Base-by-base conservation (phyloP, 306 rosid genomes). In the Styphnolobium japonicum region DNA sequence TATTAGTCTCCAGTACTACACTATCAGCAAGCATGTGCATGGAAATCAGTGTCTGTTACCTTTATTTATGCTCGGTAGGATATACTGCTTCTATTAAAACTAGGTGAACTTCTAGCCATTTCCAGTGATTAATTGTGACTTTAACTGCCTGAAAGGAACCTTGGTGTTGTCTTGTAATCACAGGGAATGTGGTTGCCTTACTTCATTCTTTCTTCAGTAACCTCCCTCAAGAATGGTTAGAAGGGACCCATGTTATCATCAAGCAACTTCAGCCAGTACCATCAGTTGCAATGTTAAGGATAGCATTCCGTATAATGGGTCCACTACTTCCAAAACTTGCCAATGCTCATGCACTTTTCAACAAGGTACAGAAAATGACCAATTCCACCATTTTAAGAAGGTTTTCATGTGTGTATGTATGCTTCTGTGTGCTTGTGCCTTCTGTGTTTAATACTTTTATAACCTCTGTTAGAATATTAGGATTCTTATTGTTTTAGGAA, bases 241-340 rank as follows among this genome's bases (percentile, higher is more conserved):
- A 95, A 88, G 97, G 93, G 76, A 84, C 92, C 62, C 92, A 86
- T 81, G 84, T 80, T 49, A 85, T 95, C 78, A 85, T 95, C 86
- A 87, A 93, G 76, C 92, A 93, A 81, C 96, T 95, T 79, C 83
- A 92, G 84, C 99, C 98, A 0, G 93, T 95, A 83, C 83, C 90
- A 64, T 95, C 99, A 14, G 90, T 95, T 19, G 99, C 99, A 80
- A 89, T 93, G 98, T 85, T 95, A 90, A 90, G 98, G 87, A 93
- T 95, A 91, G 96, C 84, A 29, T 95, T 93, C 82, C 98, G 99
- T 42, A 91, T 95, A 81, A 95, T 90, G 92, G 88, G 93, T 45
- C 98, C 98, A 14, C 89, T 95, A 88, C 99, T 95, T 87, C 98
- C 99, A 73, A 93, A 86, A 88, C 98, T 93, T 75, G 92, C 94